Evolutionary conservation across 2,329 filamentous ascomycete species (phyloP).

Genomic region (Lecanicillium sp.): DNA sequence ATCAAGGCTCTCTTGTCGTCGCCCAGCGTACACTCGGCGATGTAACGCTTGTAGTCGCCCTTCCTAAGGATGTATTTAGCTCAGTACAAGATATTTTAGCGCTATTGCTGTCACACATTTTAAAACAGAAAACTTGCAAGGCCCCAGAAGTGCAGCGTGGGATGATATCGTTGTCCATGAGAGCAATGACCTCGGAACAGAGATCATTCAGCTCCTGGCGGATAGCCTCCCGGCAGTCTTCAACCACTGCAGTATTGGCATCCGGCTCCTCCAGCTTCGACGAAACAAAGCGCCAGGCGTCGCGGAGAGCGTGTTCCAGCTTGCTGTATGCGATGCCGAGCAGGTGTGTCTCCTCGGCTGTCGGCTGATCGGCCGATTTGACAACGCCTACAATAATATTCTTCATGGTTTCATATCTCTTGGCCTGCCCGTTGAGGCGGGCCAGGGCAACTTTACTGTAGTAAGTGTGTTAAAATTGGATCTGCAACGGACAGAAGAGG

Average conservation of each 20-base stretch:
- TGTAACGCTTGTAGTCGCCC: conserved; percentile 4
- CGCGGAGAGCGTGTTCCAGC: not conserved
- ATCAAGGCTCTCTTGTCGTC: not conserved
- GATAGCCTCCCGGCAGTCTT: not conserved
- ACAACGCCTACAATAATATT: not conserved
- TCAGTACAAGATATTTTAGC: too few species aligned
- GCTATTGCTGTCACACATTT: not conserved
- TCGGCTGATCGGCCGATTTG: not conserved
- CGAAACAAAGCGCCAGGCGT: not conserved
- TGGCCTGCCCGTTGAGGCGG: not conserved
- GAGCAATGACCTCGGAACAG: conserved; percentile 1
- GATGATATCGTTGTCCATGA: not conserved
- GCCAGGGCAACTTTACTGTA: conserved; percentile 1
- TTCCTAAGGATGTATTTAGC: too few species aligned
- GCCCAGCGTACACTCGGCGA: not conserved
- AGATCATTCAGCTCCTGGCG: not conserved
- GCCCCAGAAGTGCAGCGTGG: not conserved
- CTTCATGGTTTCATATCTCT: not conserved
- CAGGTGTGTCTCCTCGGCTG: not conserved
- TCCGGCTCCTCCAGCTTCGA: not conserved
- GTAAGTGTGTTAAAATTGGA: too few species aligned
- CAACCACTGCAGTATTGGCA: not conserved
- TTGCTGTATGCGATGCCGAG: conserved; percentile 4
- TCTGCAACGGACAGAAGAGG: too few species aligned
- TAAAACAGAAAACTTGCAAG: not conserved